A percentile compares a stretch with the other conserved stretches of the same genome.
phyloP scores from a whole-genome alignment of 805 yeast genomes.

The Clavispora carvajalis region DNA sequence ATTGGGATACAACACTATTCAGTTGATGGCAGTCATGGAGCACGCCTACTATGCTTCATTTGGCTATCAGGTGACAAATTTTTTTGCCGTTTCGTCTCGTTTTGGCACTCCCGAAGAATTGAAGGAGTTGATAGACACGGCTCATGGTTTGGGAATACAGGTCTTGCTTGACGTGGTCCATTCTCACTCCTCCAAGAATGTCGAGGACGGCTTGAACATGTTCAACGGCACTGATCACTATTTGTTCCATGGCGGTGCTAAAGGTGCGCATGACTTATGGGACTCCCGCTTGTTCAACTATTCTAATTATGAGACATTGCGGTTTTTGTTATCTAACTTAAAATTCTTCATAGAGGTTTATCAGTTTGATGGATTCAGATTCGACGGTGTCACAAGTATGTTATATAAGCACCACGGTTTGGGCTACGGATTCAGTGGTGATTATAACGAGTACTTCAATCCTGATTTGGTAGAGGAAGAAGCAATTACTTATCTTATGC shows the following conservation, averaged over 20 bases:
- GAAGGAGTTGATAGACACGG: constrained; percentile 84
- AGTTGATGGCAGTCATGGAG: constrained; percentile 97
- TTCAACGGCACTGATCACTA: constrained; percentile 96
- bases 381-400: constrained; percentile 96
- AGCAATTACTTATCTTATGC: constrained; percentile 79
- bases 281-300: constrained; percentile 94
- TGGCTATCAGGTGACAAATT: constrained; percentile 94
- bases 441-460: constrained; percentile 84
- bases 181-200: constrained; percentile 93
- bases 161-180: constrained; percentile 92
- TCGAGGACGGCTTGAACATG: constrained; percentile 85
- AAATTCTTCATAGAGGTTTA: constrained; percentile 79
- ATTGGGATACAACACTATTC: constrained; percentile 88
- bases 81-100: constrained; percentile 85
- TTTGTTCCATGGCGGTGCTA: constrained; percentile 87
- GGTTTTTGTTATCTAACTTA: constrained; percentile 80
- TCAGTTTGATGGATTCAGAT: constrained; percentile 90
- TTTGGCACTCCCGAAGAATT: constrained; percentile 95
- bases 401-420: constrained; percentile 88
- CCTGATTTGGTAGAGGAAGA: constrained; percentile 78
- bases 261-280: constrained; percentile 90
- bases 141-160: constrained; percentile 81
- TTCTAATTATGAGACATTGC: constrained; percentile 82
- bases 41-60: constrained; percentile 97
- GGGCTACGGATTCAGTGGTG: constrained; percentile 86